Percentiles rank a stretch among this genome's conserved stretches.
phyloP scores from a whole-genome alignment of 2,329 filamentous ascomycete species.

The Pseudopithomyces chartarum region DNA sequence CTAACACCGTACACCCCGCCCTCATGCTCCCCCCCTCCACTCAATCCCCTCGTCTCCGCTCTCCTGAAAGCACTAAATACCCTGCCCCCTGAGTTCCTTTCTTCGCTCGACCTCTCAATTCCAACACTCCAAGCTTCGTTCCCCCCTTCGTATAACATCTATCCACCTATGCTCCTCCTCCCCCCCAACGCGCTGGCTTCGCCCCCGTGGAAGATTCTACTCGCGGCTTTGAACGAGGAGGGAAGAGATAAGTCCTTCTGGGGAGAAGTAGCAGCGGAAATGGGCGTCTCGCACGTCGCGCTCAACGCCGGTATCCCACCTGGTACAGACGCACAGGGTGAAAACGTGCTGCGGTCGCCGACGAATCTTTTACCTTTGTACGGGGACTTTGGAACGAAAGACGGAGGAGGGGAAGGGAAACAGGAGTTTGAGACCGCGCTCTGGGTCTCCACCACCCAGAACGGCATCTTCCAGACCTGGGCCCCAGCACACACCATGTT shows the following conservation, averaged over 20 bases:
- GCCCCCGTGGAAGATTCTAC: constrained; percentile 39
- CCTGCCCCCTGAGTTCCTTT: constrained; percentile 19
- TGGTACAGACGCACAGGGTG: constrained; percentile 18
- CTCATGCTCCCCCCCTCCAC: too few relatives aligned
- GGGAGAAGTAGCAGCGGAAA: constrained; percentile 38
- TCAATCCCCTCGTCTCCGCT: constrained; percentile 30
- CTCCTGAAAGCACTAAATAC: constrained; percentile 19
- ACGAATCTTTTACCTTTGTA: too few relatives aligned
- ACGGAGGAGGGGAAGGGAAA: too few relatives aligned
- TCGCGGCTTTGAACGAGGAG: constrained; percentile 31
- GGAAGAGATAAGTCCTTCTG: too few relatives aligned
- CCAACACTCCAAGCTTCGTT: constrained; percentile 26
- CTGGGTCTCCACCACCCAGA: constrained; percentile 79
- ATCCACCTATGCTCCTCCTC: constrained; percentile 63
- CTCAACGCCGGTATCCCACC: constrained; percentile 62
- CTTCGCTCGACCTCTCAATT: constrained; percentile 18
- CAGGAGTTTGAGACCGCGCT: too few relatives aligned
- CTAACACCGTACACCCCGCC: too few relatives aligned
- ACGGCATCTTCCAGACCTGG: constrained; percentile 81
- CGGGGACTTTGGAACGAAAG: too few relatives aligned
- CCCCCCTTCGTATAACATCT: constrained; percentile 57
- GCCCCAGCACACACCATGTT: constrained; percentile 94
- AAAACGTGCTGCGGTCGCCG: constrained; percentile 76
- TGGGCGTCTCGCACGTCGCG: constrained; percentile 61
- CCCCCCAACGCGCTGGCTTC: constrained; percentile 52